Evolutionary conservation across 805 yeast genomes (phyloP), one percentile per base, ranked within the genome.

Genomic region (Naumovozyma baii): DNA sequence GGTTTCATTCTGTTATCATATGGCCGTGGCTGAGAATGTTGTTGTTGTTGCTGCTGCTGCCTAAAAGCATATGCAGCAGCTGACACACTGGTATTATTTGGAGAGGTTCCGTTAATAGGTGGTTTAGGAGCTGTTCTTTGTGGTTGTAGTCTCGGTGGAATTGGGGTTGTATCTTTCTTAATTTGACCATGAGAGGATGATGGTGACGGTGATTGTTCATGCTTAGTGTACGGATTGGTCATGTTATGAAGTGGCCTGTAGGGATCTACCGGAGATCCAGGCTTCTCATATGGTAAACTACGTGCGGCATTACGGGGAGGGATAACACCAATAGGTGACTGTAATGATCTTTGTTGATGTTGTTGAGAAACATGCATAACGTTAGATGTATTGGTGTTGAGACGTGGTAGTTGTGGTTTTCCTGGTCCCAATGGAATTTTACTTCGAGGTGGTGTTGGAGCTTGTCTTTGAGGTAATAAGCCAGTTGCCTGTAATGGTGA

Each of bases 21-120:
- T 12, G 37, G 41, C 16, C 38, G 33, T 14, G 40, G 38, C 43
- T 42, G 54, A 38, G 64, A 59, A 12, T 29, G 31, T 29, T 29
- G 31, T n/a, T 9, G 41, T 39, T 3, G 36, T 39, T 7, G 35
- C 41, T 5, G 30, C 26, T 8, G 37, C 16, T 40, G 47, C 19
- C 46, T 51, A 47, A 55, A 40, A 8, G 63, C 58, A 12, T 66
- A 57, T 15, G 59, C 59, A 5, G 69, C 64, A 12, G 70, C 68
- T 4, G 66, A 65, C 31, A 63, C 56, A 38, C 56, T 36, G 5
- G 61, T 47, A 50, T 49, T 46, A 22, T 43, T 35, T 37, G 45
- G 26, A 34, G 40, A 31, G 13, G 34, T 30, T 8, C 14, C 30
- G 7, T 43, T 34, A 12, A 33, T 20, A 18, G 57, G 49, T 17